Evolutionary conservation across 208 protist genomes (phyloP).

Genomic region (Acanthamoeba sp.): DNA sequence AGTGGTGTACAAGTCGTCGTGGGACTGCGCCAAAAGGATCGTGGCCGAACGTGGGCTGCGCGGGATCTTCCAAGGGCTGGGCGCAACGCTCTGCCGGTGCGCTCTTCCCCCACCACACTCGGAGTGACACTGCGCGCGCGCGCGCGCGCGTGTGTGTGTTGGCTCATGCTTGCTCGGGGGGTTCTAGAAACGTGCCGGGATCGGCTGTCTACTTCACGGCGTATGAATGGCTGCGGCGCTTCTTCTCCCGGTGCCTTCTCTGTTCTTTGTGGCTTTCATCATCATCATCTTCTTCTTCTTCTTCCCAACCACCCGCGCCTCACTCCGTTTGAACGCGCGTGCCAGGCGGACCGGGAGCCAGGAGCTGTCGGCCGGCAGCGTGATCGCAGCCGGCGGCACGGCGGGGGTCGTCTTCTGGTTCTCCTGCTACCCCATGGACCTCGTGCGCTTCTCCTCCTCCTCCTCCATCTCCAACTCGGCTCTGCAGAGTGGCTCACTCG

Average conservation of each 20-base stretch:
- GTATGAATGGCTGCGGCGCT: constrained; percentile 48
- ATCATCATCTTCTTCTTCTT: background rate
- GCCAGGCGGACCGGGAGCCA: background rate
- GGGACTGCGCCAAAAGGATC: constrained; percentile 63
- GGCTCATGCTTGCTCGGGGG: background rate
- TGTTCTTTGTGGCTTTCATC: background rate
- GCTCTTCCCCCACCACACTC: background rate
- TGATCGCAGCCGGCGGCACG: constrained; percentile 40
- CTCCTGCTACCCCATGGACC: constrained; percentile 68
- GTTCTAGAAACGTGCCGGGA: constrained; percentile 47
- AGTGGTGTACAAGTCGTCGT: constrained; percentile 66
- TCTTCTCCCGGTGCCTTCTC: background rate
- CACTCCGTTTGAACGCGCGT: too few species aligned
- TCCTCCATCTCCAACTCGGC: too few species aligned
- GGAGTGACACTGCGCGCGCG: background rate
- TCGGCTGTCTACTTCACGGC: constrained; percentile 65
- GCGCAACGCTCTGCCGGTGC: constrained; percentile 42
- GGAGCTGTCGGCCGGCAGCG: constrained; percentile 22
- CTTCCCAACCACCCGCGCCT: background rate
- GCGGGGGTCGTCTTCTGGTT: constrained; percentile 62
- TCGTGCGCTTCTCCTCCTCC: background rate
- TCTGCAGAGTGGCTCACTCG: too few species aligned
- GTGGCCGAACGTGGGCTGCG: constrained; percentile 8
- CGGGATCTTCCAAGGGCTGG: constrained; percentile 61
- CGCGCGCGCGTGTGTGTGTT: background rate